Percentiles rank a stretch among this genome's conserved stretches.
These are phyloP conservation scores for Colletotrichum sp. DNA, from an alignment of 2,329 filamentous ascomycete species.

Conservation along the genomic window DNA sequence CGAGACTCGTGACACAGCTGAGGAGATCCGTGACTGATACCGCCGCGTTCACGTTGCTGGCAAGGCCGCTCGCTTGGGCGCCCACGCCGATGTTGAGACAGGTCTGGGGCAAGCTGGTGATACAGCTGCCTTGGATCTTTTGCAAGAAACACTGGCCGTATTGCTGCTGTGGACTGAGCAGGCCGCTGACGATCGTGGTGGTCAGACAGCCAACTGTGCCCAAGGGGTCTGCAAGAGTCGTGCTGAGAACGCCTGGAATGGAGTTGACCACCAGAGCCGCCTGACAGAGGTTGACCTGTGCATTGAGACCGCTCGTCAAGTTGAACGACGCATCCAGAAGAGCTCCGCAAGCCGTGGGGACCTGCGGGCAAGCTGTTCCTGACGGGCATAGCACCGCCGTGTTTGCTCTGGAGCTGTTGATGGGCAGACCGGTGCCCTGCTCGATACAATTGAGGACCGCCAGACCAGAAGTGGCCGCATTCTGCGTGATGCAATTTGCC, in stretches of 20 bases:
- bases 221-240: neutral
- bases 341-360: neutral
- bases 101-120: neutral
- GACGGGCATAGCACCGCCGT: neutral
- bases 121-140: neutral
- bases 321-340: neutral
- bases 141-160: neutral
- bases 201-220: neutral
- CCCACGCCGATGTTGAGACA: constrained; percentile 4
- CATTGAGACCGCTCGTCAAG: neutral
- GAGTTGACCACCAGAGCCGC: neutral
- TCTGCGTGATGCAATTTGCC: neutral
- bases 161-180: neutral
- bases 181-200: neutral
- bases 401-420: neutral
- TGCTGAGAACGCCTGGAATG: neutral
- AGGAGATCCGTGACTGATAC: neutral
- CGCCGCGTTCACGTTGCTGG: neutral
- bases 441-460: neutral
- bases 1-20: neutral
- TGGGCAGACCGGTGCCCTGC: neutral
- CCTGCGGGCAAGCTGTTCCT: neutral
- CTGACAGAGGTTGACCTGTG: neutral
- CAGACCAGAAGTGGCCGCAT: neutral
- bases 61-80: neutral